Evolutionary conservation across 495 filamentous ascomycete species (phyloP).

Genomic region (Tuber microsphaerosporum): DNA sequence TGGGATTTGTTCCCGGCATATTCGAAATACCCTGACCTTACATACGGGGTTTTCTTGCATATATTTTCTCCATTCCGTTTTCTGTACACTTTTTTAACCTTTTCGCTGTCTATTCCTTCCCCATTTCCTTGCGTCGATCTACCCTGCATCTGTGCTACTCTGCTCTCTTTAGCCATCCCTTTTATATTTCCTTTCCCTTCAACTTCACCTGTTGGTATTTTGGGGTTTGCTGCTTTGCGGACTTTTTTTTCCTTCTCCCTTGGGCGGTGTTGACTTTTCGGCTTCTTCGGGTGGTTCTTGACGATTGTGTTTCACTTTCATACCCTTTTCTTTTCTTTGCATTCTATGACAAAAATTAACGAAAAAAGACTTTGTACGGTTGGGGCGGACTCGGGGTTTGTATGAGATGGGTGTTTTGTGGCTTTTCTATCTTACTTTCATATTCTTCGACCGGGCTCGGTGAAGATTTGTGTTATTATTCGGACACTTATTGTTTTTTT

Average conservation of each 20-base stretch:
- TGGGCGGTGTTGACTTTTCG: not conserved
- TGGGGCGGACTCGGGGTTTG: slow-evolving; percentile 1
- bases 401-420: not conserved
- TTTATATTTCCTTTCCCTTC: not conserved
- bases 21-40: slow-evolving; percentile 39
- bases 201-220: not conserved
- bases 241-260: not conserved
- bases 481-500: not conserved
- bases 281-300: not conserved
- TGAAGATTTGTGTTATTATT: slow-evolving; percentile 5
- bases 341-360: slow-evolving; percentile 5
- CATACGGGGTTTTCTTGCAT: slow-evolving; percentile 39
- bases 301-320: not conserved
- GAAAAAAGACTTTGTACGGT: slow-evolving; percentile 6
- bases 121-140: not conserved
- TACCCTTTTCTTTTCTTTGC: not conserved
- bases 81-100: slow-evolving; percentile 34
- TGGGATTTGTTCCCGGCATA: slow-evolving; percentile 36
- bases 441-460: not conserved
- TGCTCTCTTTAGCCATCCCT: not conserved
- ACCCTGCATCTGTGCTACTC: not conserved
- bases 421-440: not conserved
- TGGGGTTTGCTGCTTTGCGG: not conserved
- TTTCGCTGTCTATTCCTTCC: slow-evolving; percentile 4
- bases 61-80: slow-evolving; percentile 34